Conservation (phyloP, 768 basidiomycete species). For the Russula emetica region DNA sequence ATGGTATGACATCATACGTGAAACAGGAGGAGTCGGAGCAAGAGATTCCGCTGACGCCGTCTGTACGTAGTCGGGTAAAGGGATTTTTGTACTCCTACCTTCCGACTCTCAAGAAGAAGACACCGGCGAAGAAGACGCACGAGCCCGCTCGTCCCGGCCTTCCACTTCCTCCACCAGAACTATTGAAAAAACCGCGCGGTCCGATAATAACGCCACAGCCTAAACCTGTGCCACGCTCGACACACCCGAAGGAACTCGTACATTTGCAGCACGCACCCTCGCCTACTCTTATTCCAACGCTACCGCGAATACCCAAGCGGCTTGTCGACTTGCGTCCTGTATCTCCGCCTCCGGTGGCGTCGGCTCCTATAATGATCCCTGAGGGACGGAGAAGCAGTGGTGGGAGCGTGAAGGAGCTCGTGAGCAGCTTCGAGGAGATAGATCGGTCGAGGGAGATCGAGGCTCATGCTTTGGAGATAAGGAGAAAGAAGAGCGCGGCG, state of each 20-base stretch:
- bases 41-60: slow-evolving; percentile 31
- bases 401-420: slow-evolving; percentile 68
- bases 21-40: neutral
- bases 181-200: slow-evolving; percentile 47
- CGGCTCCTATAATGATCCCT: slow-evolving; percentile 29
- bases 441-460: slow-evolving; percentile 35
- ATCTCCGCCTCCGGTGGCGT: slow-evolving; percentile 32
- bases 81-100: slow-evolving; percentile 61
- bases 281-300: slow-evolving; percentile 44
- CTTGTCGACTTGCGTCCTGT: slow-evolving; percentile 58
- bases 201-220: slow-evolving; percentile 59
- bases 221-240: slow-evolving; percentile 42
- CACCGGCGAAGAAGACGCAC: slow-evolving; percentile 29
- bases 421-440: slow-evolving; percentile 55
- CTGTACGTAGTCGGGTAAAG: slow-evolving; percentile 50
- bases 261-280: slow-evolving; percentile 52
- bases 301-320: slow-evolving; percentile 41
- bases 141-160: slow-evolving; percentile 40
- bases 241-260: slow-evolving; percentile 63
- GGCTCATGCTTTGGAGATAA: slow-evolving; percentile 33
- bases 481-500: slow-evolving; percentile 38
- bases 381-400: slow-evolving; percentile 57
- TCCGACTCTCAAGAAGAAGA: slow-evolving; percentile 45
- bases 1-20: neutral
- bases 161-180: slow-evolving; percentile 52